Conservation (phyloP, 2,329 filamentous ascomycete species). For the Claviceps maximensis region DNA sequence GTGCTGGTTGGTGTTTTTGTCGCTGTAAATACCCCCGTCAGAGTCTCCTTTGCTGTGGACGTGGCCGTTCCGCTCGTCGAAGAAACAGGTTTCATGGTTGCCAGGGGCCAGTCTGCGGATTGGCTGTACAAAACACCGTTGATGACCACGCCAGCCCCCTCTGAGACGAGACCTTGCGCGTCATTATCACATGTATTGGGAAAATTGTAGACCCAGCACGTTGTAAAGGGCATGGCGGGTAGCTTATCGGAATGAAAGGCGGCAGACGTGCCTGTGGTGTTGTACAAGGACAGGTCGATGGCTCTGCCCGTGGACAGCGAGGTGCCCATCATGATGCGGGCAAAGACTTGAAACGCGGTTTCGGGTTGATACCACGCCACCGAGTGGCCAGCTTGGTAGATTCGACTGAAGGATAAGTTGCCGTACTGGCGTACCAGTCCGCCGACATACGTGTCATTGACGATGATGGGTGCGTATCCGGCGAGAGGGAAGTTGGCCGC, state of each 20-base stretch:
- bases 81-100: constrained; percentile 13
- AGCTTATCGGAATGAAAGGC: constrained; percentile 35
- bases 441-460: constrained; percentile 54
- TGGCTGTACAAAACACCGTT: constrained; percentile 43
- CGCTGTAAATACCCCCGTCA: constrained; percentile 23
- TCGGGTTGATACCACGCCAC: constrained; percentile 48
- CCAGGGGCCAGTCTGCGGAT: constrained; percentile 28
- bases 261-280: constrained; percentile 43
- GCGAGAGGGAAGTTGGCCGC: constrained; percentile 44
- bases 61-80: constrained; percentile 11
- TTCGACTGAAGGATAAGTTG: constrained; percentile 55
- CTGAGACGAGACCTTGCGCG: constrained; percentile 34
- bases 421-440: constrained; percentile 66
- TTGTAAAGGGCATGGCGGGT: constrained; percentile 32
- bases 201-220: constrained; percentile 47
- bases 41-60: constrained; percentile 8
- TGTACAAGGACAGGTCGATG: constrained; percentile 38
- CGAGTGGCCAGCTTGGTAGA: constrained; percentile 54
- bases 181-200: constrained; percentile 35
- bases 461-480: constrained; percentile 59
- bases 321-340: constrained; percentile 42
- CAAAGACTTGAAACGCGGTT: constrained; percentile 46
- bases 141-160: constrained; percentile 40
- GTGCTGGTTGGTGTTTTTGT: constrained; percentile 17
- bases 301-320: constrained; percentile 41